Evolutionary conservation across 345 rosid species (phyloP), one percentile per base, ranked within the genome.

Genomic region (Cochlearia excelsa): DNA sequence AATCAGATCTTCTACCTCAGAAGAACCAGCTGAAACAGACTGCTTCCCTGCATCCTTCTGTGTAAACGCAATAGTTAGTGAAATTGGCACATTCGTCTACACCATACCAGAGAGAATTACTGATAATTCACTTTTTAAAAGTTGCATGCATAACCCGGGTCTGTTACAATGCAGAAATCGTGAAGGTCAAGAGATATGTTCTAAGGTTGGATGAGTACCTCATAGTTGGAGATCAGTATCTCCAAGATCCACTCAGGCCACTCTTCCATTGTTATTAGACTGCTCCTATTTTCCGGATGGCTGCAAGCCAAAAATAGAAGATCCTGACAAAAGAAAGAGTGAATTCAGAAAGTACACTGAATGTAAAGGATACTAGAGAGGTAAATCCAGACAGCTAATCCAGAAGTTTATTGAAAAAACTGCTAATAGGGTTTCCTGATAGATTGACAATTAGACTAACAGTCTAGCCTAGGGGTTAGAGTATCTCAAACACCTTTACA

Each of bases 161-260:
- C 48, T 46, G 34, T 38, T 45, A 64, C 40, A 58, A 30, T 63
- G 51, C 49, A 46, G 56, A 46, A 46, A 41, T 37, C 54, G 46
- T 57, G 46, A 34, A 65, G 54, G 65, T 45, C 46, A 65, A 43
- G 29, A 2, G 38, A 10, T 41, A 30, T 40, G 67, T 26, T 50
- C 30, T 30, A 43, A 72, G 59, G 57, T 48, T 28, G 40, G 65
- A 71, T 30, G 51, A 30, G 40, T 70, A 87, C 99, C 97, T 94
- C 97, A 74, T 90, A 80, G 69, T 87, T 87, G 51, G 90, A 90
- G 51, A 94, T 85, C 38, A 87, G 79, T 66, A 94, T 79, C 77
- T 94, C 99, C 71, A 94, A 75, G 65, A 90, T 83, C 97, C 99
- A 94, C 81, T 90, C 99, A 56, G 99, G 99, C 99, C 99, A 94